These are phyloP conservation scores for Fusarium verticillioides DNA, from an alignment of 2,329 filamentous ascomycete genomes.

Conservation along the genomic window DNA sequence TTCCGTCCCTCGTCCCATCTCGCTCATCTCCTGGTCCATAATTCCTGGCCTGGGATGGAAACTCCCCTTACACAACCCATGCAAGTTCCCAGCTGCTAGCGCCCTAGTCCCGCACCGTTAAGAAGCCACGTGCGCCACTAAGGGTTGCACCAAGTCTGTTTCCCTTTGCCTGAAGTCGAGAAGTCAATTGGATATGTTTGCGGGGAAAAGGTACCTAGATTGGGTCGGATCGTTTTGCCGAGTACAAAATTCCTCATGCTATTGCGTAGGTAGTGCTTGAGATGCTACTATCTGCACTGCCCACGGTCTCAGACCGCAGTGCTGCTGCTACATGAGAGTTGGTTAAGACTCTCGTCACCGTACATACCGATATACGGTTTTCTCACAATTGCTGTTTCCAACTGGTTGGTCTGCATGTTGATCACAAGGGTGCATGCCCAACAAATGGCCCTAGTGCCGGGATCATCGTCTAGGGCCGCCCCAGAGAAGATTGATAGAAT, in stretches of 20 bases:
- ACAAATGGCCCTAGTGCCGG: slow-evolving; percentile 32
- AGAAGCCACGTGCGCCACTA: slow-evolving; percentile 47
- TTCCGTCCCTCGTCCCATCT: slow-evolving; percentile 12
- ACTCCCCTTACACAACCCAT: slow-evolving; percentile 34
- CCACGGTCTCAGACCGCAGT: slow-evolving; percentile 22
- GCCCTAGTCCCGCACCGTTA: slow-evolving; percentile 47
- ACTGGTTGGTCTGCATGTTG: slow-evolving; percentile 31
- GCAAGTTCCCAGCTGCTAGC: slow-evolving; percentile 28
- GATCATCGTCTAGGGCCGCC: slow-evolving; percentile 31
- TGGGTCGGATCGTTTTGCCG: slow-evolving; percentile 38
- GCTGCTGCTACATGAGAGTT: slow-evolving; percentile 22
- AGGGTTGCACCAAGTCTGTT: slow-evolving; percentile 26
- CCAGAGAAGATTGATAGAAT: slow-evolving; percentile 12
- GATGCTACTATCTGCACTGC: background rate
- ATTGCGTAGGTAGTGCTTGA: slow-evolving; percentile 15
- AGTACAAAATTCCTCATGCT: slow-evolving; percentile 27
- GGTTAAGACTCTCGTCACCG: slow-evolving; percentile 24
- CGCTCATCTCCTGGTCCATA: slow-evolving; percentile 5
- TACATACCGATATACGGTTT: slow-evolving; percentile 6
- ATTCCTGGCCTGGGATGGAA: slow-evolving; percentile 9
- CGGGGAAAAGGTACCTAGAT: slow-evolving; percentile 36
- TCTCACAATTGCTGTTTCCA: slow-evolving; percentile 30
- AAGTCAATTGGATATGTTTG: slow-evolving; percentile 31
- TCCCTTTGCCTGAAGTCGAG: slow-evolving; percentile 17
- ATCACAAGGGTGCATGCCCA: slow-evolving; percentile 32